Percentiles rank a stretch among this genome's conserved stretches.
Conservation (phyloP, 441 rosid species). For the Adansonia rubrostipa region DNA sequence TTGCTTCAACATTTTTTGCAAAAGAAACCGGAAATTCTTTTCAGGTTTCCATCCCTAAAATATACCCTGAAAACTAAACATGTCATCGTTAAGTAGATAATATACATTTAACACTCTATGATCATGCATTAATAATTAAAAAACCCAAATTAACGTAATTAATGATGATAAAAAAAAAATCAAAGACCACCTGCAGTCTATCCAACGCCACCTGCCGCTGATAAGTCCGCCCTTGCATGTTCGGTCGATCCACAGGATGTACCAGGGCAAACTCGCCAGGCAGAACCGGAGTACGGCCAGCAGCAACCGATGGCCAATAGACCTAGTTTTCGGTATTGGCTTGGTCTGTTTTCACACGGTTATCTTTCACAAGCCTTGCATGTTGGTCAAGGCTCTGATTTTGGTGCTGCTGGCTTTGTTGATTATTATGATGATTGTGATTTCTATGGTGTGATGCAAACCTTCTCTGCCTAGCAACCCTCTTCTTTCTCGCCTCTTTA, state of each 20-base stretch:
- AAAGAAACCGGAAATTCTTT: slow-evolving; percentile 87
- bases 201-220: slow-evolving; percentile 61
- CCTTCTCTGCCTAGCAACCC: slow-evolving; percentile 93
- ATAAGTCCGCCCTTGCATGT: slow-evolving; percentile 44
- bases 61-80: neutral
- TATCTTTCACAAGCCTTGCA: slow-evolving; percentile 51
- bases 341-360: slow-evolving; percentile 33
- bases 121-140: slow-evolving; percentile 2
- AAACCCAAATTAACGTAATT: neutral
- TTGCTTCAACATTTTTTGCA: slow-evolving; percentile 95
- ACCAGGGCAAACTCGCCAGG: slow-evolving; percentile 35
- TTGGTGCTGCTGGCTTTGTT: slow-evolving; percentile 35
- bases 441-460: slow-evolving; percentile 59
- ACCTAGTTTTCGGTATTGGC: slow-evolving; percentile 56
- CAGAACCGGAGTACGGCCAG: neutral
- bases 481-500: slow-evolving; percentile 91
- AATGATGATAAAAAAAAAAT: neutral
- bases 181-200: slow-evolving; percentile 60
- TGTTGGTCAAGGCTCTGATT: slow-evolving; percentile 42
- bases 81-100: too few relatives aligned
- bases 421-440: slow-evolving; percentile 45
- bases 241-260: slow-evolving; percentile 32
- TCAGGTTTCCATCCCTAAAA: slow-evolving; percentile 74
- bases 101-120: too few relatives aligned
- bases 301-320: slow-evolving; percentile 53